Percentiles rank a stretch among this genome's conserved stretches.
These are phyloP conservation scores for Davidsoniella australis DNA, from an alignment of 2,329 filamentous ascomycete genomes.

Conservation along the genomic window DNA sequence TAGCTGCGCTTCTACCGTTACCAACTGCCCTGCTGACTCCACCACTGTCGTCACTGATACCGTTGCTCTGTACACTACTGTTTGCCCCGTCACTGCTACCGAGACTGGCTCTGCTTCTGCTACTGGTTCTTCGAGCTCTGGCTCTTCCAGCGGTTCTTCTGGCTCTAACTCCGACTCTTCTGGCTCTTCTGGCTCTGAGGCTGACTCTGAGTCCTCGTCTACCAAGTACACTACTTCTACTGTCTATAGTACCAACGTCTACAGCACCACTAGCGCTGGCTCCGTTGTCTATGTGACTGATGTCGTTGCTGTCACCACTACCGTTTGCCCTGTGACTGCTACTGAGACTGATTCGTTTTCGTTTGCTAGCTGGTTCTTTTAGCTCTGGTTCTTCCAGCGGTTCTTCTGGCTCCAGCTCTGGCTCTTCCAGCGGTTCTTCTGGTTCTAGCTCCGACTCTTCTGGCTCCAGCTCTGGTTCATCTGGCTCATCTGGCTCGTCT, in stretches of 20 bases:
- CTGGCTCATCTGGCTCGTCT: too few relatives aligned
- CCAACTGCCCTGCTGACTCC: slow-evolving; percentile 7
- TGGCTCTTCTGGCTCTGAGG: slow-evolving; percentile 10
- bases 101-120: not conserved
- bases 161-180: not conserved
- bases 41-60: slow-evolving; percentile 23
- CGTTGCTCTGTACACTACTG: slow-evolving; percentile 26
- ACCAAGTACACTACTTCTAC: slow-evolving; percentile 5
- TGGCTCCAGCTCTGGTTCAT: too few relatives aligned
- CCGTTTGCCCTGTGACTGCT: not conserved
- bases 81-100: not conserved
- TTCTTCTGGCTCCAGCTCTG: too few relatives aligned
- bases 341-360: not conserved
- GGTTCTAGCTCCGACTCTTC: too few relatives aligned
- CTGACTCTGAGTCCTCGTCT: not conserved
- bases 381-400: too few relatives aligned
- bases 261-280: slow-evolving; percentile 17
- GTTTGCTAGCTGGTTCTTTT: too few relatives aligned
- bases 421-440: too few relatives aligned
- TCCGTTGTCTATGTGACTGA: slow-evolving; percentile 21
- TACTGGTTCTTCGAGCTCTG: not conserved
- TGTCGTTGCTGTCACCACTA: slow-evolving; percentile 27
- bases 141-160: not conserved
- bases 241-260: slow-evolving; percentile 2
- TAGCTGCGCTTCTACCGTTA: slow-evolving; percentile 9